Conservation (phyloP, 2,329 filamentous ascomycete species). For the Aphanocladium album region DNA sequence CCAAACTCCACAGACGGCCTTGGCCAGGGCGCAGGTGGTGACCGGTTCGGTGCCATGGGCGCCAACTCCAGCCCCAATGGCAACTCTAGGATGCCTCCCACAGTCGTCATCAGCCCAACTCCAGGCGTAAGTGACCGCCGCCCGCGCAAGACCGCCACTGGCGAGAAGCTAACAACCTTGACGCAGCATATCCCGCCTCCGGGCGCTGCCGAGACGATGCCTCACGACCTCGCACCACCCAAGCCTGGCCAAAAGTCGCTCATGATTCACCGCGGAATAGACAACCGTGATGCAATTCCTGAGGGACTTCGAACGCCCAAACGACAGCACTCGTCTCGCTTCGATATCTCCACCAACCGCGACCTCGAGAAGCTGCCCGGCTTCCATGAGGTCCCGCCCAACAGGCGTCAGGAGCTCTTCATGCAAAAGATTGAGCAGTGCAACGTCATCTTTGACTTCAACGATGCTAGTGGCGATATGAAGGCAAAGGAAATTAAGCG, state of each 20-base stretch:
- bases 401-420: conserved; percentile 91
- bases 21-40: conserved; percentile 29
- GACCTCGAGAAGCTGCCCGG: conserved; percentile 96
- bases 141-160: conserved; percentile 3
- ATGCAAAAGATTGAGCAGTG: conserved; percentile 99
- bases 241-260: conserved; percentile 87
- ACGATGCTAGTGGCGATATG: conserved; percentile 96
- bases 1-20: conserved; percentile 43
- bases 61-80: conserved; percentile 33
- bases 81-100: conserved; percentile 59
- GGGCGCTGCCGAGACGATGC: conserved; percentile 95
- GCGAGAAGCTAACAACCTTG: background rate
- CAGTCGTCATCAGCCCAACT: conserved; percentile 91
- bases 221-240: conserved; percentile 89
- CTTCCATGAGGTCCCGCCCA: conserved; percentile 95
- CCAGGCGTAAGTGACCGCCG: conserved; percentile 62
- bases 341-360: conserved; percentile 94
- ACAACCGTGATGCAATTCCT: conserved; percentile 85
- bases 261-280: conserved; percentile 77
- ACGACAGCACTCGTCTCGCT: conserved; percentile 93
- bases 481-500: conserved; percentile 99
- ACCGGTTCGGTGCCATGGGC: conserved; percentile 37
- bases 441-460: conserved; percentile 99
- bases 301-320: conserved; percentile 94
- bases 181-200: conserved; percentile 82